phyloP scores from a whole-genome alignment of 2,329 filamentous ascomycete species.

The Colletotrichum karsti region DNA sequence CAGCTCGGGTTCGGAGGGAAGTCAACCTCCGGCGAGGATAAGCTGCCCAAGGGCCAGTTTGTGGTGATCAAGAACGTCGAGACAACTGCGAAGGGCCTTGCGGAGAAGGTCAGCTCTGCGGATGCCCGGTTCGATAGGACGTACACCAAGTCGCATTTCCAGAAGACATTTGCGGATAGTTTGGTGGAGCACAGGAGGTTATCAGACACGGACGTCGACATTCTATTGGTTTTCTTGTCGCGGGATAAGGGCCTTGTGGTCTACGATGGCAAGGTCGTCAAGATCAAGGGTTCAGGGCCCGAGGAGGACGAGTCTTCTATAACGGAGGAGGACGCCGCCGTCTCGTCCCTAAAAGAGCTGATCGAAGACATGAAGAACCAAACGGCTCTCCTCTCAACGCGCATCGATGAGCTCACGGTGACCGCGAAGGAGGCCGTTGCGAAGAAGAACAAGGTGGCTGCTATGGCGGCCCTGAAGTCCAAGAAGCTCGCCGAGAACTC shows the following conservation, averaged over 20 bases:
- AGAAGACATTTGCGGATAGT: slow-evolving; percentile 61
- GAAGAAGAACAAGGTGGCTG: slow-evolving; percentile 77
- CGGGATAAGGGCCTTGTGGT: slow-evolving; percentile 69
- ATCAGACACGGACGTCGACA: slow-evolving; percentile 71
- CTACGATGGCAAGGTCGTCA: slow-evolving; percentile 76
- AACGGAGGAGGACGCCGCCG: slow-evolving; percentile 80
- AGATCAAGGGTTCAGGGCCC: slow-evolving; percentile 67
- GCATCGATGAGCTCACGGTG: slow-evolving; percentile 70
- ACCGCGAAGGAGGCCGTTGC: slow-evolving; percentile 76
- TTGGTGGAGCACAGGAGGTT: slow-evolving; percentile 59
- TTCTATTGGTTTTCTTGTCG: slow-evolving; percentile 75
- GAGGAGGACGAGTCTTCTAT: slow-evolving; percentile 58
- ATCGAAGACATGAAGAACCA: slow-evolving; percentile 79
- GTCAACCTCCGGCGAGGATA: slow-evolving; percentile 54
- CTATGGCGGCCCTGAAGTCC: slow-evolving; percentile 80
- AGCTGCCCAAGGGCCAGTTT: slow-evolving; percentile 67
- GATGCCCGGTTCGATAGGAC: slow-evolving; percentile 69
- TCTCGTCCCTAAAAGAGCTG: slow-evolving; percentile 84
- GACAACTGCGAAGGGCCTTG: slow-evolving; percentile 63
- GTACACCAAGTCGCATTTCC: slow-evolving; percentile 73
- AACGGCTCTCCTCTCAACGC: slow-evolving; percentile 70
- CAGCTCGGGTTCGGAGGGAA: slow-evolving; percentile 71
- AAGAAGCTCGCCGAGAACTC: slow-evolving; percentile 84
- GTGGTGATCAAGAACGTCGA: slow-evolving; percentile 73
- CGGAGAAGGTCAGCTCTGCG: slow-evolving; percentile 45